Evolutionary conservation across 495 filamentous ascomycete genomes (phyloP), one percentile per base, ranked within the genome.

Genomic region (Tuber calosporum): DNA sequence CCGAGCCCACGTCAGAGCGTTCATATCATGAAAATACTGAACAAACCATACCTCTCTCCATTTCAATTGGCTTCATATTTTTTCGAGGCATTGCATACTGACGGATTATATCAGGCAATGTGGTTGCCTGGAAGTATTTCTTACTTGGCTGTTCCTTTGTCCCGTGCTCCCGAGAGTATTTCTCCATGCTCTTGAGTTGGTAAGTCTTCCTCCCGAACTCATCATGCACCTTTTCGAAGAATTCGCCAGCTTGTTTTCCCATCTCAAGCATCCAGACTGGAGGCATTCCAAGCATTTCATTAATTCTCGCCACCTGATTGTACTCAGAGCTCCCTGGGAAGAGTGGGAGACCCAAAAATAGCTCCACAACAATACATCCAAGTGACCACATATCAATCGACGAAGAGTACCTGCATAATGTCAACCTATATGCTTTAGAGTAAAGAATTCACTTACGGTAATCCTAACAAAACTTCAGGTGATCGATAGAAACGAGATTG

Each of bases 301-400:
- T 95, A 69, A 99, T 99, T 38, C 96, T 87, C 17, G 93, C 92
- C 26, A 99, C 93, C 81, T 99, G 96, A 81, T 99, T 99, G 83
- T 99, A 99, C 83, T 99, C 96, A 17, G 96, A 99, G 9, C 95
- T 98, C 4, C 96, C 96, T 5, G 96, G 95, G 84, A 99, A 99
- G 6, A 99, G 83, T 39, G 96, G 96, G 40, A 99, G 84, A 48
- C 96, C 96, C 4, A 99, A 85, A 85, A 99, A 99, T 4, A 99
- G 87, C 82, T 99, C 96, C 39, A 99, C 96, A 34, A 99, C 96
- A 73, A 99, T 99, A 82, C 96, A 99, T 39, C 96, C 96, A 66
- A 99, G 85, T 15, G 96, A 99, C 96, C 96, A 99, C 96, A 99
- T 98, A 80, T 99, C 96, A 81, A 99, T 99, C 26, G 96, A 95